Percentiles rank a stretch among this genome's conserved stretches.
Evolutionary conservation across 2,329 filamentous ascomycete species (phyloP).

Genomic region (Neopestalotiopsis clavispora): DNA sequence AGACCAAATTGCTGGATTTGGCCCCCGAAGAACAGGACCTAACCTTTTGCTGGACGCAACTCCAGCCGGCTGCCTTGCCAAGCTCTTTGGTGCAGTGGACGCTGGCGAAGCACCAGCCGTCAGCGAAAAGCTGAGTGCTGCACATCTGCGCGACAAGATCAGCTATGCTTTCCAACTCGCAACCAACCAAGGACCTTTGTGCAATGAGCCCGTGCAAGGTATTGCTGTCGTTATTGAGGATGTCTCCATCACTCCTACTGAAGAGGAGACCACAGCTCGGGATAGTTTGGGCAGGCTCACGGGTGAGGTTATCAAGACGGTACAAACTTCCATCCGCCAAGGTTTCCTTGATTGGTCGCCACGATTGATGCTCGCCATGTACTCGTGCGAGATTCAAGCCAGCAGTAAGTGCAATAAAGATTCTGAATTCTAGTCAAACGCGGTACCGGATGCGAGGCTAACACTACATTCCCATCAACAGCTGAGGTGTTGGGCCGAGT

Average conservation of each 20-base stretch:
- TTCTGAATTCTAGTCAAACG: neutral
- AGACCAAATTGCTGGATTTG: slow-evolving; percentile 87
- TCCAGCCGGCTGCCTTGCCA: slow-evolving; percentile 68
- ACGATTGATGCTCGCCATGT: slow-evolving; percentile 95
- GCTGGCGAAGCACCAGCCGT: slow-evolving; percentile 41
- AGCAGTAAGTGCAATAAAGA: slow-evolving; percentile 64
- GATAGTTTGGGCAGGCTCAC: slow-evolving; percentile 81
- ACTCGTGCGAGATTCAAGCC: slow-evolving; percentile 96
- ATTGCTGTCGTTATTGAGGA: slow-evolving; percentile 90
- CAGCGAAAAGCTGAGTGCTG: slow-evolving; percentile 58
- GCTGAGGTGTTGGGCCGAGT: slow-evolving; percentile 93
- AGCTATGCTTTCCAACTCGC: slow-evolving; percentile 93
- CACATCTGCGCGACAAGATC: slow-evolving; percentile 87
- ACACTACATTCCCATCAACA: slow-evolving; percentile 33
- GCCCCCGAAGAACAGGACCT: slow-evolving; percentile 81
- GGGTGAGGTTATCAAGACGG: slow-evolving; percentile 89
- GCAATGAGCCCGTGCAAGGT: slow-evolving; percentile 91
- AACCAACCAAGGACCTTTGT: slow-evolving; percentile 86
- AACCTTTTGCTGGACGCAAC: slow-evolving; percentile 91
- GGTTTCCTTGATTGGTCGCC: slow-evolving; percentile 97
- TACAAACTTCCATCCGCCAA: slow-evolving; percentile 80
- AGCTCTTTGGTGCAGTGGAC: slow-evolving; percentile 61
- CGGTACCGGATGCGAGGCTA: slow-evolving; percentile 18
- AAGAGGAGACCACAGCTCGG: slow-evolving; percentile 56
- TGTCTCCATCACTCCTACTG: slow-evolving; percentile 64